Evolutionary conservation across 1,139 yeast species (phyloP), one percentile per base, ranked within the genome.

Genomic region (Taphrina confusa): DNA sequence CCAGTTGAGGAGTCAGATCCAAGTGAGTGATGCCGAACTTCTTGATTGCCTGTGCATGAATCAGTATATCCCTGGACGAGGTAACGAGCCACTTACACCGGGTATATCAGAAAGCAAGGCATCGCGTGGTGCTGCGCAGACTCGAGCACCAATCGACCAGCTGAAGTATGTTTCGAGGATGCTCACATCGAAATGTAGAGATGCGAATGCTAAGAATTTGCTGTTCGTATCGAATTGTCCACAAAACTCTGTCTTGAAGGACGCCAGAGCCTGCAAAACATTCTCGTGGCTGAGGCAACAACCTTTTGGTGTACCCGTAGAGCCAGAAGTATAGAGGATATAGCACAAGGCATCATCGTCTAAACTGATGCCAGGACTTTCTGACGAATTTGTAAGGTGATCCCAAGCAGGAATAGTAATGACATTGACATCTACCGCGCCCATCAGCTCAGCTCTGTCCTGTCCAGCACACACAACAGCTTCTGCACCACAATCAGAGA

Each of bases 221-320:
- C 68, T 66, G 6, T 46, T 45, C 4, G 40, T 4, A 14, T 52
- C 60, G 47, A 63, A 64, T 4, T 64, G 62, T 3, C 66, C 67
- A 4, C 36, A 22, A 46, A 67, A 66, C 37, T 64, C 65, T 12
- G 42, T 39, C 31, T 59, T 61, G 42, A 67, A 67, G 3, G 69
- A 67, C n/a, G 64, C 56, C 59, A 67, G 61, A 8, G 65, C 68
- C 36, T 67, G 69, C 6, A 80, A 77, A 1, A 82, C 79, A 66
- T 76, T 78, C 46, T 72, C 71, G 61, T 85, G 88, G 3, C 82
- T 75, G 65, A 85, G 73, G 45, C 80, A 78, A 27, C 85, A 90
- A 49, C 92, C 91, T 71, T 85, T 85, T 14, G 91, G 91, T 60
- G 76, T 72, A 20, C 90, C 90, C 1, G 91, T 84, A 20, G 91